phyloP scores from a whole-genome alignment of 2,329 filamentous ascomycete genomes.

The Dothistroma septosporum region DNA sequence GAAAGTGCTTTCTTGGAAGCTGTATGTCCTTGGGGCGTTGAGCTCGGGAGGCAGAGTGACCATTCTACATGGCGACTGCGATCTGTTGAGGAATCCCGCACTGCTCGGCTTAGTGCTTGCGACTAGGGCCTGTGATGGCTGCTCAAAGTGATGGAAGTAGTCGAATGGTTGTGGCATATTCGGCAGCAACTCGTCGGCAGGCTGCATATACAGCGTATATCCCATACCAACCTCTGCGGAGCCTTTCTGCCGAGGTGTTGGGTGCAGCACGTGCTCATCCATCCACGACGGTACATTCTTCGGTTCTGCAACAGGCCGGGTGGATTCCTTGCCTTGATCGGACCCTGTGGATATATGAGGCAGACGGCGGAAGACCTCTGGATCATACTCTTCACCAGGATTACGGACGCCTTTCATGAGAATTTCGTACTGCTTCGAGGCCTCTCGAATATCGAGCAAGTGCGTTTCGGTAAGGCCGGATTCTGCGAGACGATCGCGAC shows the following conservation, averaged over 20 bases:
- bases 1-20: constrained; percentile 63
- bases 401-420: constrained; percentile 25
- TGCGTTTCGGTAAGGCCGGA: constrained; percentile 20
- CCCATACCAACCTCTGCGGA: constrained; percentile 23
- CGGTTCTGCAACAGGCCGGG: constrained; percentile 7
- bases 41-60: constrained; percentile 26
- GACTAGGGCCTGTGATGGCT: background rate
- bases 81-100: constrained; percentile 7
- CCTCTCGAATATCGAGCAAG: constrained; percentile 23
- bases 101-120: background rate
- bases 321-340: background rate
- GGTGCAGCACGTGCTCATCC: constrained; percentile 19
- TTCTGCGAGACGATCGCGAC: constrained; percentile 20
- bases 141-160: constrained; percentile 6
- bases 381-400: constrained; percentile 16
- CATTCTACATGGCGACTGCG: constrained; percentile 17
- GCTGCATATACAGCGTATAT: constrained; percentile 24
- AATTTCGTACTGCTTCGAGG: constrained; percentile 15
- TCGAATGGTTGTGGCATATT: background rate
- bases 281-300: constrained; percentile 29
- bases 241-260: constrained; percentile 3
- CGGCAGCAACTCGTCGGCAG: background rate
- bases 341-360: constrained; percentile 4
- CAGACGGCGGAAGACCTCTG: background rate
- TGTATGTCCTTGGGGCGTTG: constrained; percentile 50